These are phyloP conservation scores for Serpula lacrymans DNA, from an alignment of 768 basidiomycete genomes.

Conservation along the genomic window DNA sequence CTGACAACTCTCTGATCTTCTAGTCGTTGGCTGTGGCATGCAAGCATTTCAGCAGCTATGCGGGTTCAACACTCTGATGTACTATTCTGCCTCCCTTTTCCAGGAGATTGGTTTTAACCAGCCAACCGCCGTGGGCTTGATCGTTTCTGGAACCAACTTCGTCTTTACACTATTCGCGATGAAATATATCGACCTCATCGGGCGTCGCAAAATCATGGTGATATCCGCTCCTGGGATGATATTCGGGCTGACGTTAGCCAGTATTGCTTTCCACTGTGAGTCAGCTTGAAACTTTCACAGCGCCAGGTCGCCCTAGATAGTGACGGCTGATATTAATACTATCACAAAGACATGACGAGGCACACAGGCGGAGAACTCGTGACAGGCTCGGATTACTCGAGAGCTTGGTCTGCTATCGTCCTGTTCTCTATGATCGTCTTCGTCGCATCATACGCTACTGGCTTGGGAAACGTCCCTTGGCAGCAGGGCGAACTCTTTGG, in stretches of 20 bases:
- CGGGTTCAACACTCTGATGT: conserved; percentile 81
- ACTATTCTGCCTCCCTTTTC: conserved; percentile 76
- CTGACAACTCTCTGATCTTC: background rate
- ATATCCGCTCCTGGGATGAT: conserved; percentile 73
- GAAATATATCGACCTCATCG: conserved; percentile 60
- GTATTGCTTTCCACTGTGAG: conserved; percentile 65
- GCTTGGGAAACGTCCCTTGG: conserved; percentile 82
- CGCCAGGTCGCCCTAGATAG: too few species aligned
- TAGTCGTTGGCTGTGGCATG: conserved; percentile 75
- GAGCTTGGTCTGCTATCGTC: conserved; percentile 62
- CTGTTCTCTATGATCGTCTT: conserved; percentile 81
- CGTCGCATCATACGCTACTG: conserved; percentile 78
- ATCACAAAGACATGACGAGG: conserved; percentile 55
- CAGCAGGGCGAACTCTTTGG: conserved; percentile 83
- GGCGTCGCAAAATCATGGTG: conserved; percentile 68
- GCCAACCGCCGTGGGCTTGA: conserved; percentile 76
- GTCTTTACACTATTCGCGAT: conserved; percentile 68
- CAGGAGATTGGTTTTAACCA: conserved; percentile 79
- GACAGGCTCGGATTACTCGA: conserved; percentile 55
- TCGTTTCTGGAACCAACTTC: conserved; percentile 77
- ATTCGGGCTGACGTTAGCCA: conserved; percentile 57
- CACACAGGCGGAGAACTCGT: conserved; percentile 60
- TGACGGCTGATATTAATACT: too few species aligned
- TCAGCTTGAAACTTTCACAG: too few species aligned
- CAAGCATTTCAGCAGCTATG: conserved; percentile 84